Percentiles rank a stretch among this genome's conserved stretches.
These are phyloP conservation scores for Populus euphratica DNA, from an alignment of 345 rosid species.

Conservation along the genomic window DNA sequence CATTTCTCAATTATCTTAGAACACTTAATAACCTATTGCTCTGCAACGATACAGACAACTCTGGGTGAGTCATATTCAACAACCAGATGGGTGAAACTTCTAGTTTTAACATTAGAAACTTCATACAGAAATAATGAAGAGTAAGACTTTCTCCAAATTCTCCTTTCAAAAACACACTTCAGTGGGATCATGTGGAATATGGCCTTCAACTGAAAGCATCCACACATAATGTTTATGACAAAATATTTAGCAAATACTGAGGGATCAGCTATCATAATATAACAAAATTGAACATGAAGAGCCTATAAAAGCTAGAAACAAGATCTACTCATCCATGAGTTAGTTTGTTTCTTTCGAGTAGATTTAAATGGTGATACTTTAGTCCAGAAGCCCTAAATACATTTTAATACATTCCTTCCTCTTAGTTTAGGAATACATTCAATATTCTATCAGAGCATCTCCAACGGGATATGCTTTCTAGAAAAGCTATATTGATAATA, in stretches of 20 bases:
- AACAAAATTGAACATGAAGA: background rate
- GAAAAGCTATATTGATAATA: too few species aligned
- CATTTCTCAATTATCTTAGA: conserved; percentile 78
- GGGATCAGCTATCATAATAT: background rate
- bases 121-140: background rate
- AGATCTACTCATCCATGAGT: background rate
- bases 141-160: background rate
- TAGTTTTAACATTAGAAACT: background rate
- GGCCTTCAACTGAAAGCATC: background rate
- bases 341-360: too few species aligned
- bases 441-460: too few species aligned
- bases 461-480: too few species aligned
- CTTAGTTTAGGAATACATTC: background rate
- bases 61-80: background rate
- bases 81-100: background rate
- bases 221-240: background rate
- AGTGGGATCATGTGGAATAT: background rate
- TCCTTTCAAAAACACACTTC: background rate
- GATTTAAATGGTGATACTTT: too few species aligned
- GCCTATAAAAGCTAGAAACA: background rate
- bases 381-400: background rate
- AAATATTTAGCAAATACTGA: background rate
- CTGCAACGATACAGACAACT: conserved; percentile 38
- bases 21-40: conserved; percentile 88
- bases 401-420: background rate